phyloP scores from a whole-genome alignment of 164 flowering plant species.

The Vitis cinerea region DNA sequence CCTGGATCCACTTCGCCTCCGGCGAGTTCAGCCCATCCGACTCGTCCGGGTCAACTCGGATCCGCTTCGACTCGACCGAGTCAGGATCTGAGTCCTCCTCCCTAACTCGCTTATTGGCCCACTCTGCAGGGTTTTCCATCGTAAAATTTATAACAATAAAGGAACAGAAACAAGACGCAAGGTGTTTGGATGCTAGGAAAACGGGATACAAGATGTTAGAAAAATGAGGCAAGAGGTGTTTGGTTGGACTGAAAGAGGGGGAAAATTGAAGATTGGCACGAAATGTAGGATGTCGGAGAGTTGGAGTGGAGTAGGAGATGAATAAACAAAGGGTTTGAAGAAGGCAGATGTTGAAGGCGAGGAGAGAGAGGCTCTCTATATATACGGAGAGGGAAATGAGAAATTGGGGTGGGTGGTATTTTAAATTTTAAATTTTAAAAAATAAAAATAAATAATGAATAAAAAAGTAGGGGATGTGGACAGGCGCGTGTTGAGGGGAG shows the following conservation, averaged over 20 bases:
- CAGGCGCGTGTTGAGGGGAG: conserved; percentile 18
- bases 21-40: conserved; percentile 9
- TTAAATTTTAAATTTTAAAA: background rate
- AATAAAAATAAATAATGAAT: background rate
- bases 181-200: conserved; percentile 3
- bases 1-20: conserved; percentile 19
- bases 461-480: background rate
- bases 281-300: too few relatives aligned
- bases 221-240: too few relatives aligned
- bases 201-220: background rate
- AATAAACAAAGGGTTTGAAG: too few relatives aligned
- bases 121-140: conserved; percentile 1
- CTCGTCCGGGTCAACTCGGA: conserved; percentile 1
- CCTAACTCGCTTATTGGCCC: conserved; percentile 17
- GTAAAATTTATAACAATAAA: background rate
- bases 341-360: background rate
- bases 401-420: background rate
- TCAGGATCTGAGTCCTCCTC: conserved; percentile 1
- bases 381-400: background rate
- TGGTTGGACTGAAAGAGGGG: conserved; percentile 6
- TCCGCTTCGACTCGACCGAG: background rate
- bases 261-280: background rate
- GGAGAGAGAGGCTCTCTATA: conserved; percentile 2
- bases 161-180: background rate
- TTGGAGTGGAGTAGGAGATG: too few relatives aligned